Conservation (phyloP, 495 filamentous ascomycete species). For the Venustampulla echinocandica region DNA sequence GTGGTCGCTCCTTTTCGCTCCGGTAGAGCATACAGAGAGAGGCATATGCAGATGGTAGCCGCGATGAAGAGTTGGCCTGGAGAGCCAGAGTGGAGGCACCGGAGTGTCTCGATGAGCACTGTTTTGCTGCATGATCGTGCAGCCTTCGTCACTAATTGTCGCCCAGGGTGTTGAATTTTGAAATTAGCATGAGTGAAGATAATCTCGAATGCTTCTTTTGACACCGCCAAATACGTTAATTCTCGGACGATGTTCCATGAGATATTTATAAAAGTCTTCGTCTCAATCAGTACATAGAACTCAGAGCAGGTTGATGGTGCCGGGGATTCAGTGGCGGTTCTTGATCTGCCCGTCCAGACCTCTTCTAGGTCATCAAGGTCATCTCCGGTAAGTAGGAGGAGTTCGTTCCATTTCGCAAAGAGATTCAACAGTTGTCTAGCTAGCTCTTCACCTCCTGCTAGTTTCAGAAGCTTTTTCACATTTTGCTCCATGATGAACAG, state of each 20-base stretch:
- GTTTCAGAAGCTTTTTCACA: slow-evolving; percentile 8
- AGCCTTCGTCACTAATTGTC: slow-evolving; percentile 5
- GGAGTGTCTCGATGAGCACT: slow-evolving; percentile 8
- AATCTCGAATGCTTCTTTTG: slow-evolving; percentile 12
- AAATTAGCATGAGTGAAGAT: slow-evolving; percentile 9
- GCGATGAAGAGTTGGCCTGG: slow-evolving; percentile 8
- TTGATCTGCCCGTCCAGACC: slow-evolving; percentile 4
- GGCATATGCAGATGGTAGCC: slow-evolving; percentile 9
- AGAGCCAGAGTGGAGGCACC: slow-evolving; percentile 11
- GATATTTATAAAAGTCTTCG: slow-evolving; percentile 7
- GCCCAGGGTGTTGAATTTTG: slow-evolving; percentile 8
- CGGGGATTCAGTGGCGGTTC: slow-evolving; percentile 1
- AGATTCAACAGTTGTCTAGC: slow-evolving; percentile 10
- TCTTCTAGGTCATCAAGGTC: slow-evolving; percentile 13
- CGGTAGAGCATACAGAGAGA: slow-evolving; percentile 11
- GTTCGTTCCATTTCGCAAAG: slow-evolving; percentile 10
- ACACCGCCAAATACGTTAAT: slow-evolving; percentile 11
- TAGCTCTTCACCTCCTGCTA: slow-evolving; percentile 11
- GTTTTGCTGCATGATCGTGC: slow-evolving; percentile 11
- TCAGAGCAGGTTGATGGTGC: slow-evolving; percentile 2
- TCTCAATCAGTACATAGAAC: slow-evolving; percentile 14
- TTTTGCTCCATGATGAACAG: slow-evolving; percentile 11
- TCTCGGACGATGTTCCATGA: slow-evolving; percentile 14
- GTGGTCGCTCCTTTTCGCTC: slow-evolving; percentile 9
- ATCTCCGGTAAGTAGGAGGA: slow-evolving; percentile 8